Percentiles rank a stretch among this genome's conserved stretches.
Evolutionary conservation across 805 yeast genomes (phyloP).

Genomic region (Zygoascus ofunaensis): DNA sequence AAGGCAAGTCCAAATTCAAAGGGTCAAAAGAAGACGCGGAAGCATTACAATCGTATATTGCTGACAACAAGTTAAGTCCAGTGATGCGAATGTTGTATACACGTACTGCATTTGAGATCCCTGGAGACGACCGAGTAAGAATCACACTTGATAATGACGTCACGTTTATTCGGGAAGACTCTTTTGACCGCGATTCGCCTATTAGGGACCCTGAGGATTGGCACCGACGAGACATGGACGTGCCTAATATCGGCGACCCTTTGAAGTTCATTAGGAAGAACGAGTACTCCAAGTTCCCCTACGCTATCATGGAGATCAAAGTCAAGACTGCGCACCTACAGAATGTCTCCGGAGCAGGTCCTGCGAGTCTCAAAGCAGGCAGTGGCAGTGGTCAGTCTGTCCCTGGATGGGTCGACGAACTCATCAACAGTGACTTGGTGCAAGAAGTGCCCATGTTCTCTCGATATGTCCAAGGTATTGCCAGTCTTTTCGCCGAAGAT

Average conservation of each 20-base stretch:
- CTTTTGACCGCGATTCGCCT: slow-evolving; percentile 76
- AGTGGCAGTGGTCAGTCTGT: slow-evolving; percentile 5
- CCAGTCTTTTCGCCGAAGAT: slow-evolving; percentile 78
- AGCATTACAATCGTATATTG: slow-evolving; percentile 54
- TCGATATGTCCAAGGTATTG: slow-evolving; percentile 87
- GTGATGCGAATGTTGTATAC: slow-evolving; percentile 77
- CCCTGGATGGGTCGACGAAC: slow-evolving; percentile 69
- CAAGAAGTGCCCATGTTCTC: slow-evolving; percentile 93
- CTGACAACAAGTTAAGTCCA: slow-evolving; percentile 66
- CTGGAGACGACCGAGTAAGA: slow-evolving; percentile 91
- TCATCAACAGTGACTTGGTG: slow-evolving; percentile 72
- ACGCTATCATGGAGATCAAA: slow-evolving; percentile 73
- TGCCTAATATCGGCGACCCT: slow-evolving; percentile 57
- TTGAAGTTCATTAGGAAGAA: slow-evolving; percentile 71
- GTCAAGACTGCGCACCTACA: slow-evolving; percentile 40
- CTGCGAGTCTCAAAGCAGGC: slow-evolving; percentile 7
- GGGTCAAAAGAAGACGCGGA: slow-evolving; percentile 46
- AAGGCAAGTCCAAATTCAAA: slow-evolving; percentile 54
- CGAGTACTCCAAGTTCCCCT: slow-evolving; percentile 74
- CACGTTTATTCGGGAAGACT: slow-evolving; percentile 79
- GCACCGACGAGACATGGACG: slow-evolving; percentile 89
- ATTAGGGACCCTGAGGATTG: slow-evolving; percentile 80
- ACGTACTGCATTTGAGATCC: slow-evolving; percentile 94
- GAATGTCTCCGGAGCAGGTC: slow-evolving; percentile 17
- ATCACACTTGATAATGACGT: slow-evolving; percentile 86